These are phyloP conservation scores for Lichenothelia convexa DNA, from an alignment of 495 filamentous ascomycete genomes.

Conservation along the genomic window DNA sequence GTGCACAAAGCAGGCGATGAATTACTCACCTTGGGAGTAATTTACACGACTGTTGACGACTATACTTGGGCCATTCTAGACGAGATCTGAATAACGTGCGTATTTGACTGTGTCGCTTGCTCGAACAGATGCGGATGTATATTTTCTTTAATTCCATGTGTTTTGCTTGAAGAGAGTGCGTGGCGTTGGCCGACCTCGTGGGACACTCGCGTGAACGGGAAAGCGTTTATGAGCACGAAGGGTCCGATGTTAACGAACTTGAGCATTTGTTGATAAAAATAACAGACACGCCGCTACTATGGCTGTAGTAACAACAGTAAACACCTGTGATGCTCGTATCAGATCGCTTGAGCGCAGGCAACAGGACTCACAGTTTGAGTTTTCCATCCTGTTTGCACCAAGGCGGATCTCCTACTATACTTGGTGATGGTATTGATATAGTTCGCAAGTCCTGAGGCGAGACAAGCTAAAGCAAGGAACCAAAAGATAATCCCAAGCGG, in stretches of 20 bases:
- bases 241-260: background rate
- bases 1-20: slow-evolving; percentile 63
- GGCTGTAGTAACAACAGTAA: slow-evolving; percentile 54
- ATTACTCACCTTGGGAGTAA: slow-evolving; percentile 47
- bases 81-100: background rate
- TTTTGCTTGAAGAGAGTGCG: no score
- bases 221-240: no score
- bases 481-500: slow-evolving; percentile 84
- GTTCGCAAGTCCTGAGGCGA: slow-evolving; percentile 62
- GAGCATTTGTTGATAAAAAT: slow-evolving; percentile 37
- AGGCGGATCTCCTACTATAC: slow-evolving; percentile 55
- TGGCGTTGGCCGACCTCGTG: no score
- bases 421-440: slow-evolving; percentile 77
- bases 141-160: no score
- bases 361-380: slow-evolving; percentile 51
- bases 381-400: slow-evolving; percentile 90
- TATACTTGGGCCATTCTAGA: slow-evolving; percentile 24
- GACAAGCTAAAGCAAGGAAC: slow-evolving; percentile 54
- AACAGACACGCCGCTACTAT: slow-evolving; percentile 69
- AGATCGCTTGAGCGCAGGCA: background rate
- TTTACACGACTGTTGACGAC: slow-evolving; percentile 87
- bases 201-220: no score
- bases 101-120: background rate
- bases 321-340: slow-evolving; percentile 27
- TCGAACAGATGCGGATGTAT: no score